Base-by-base conservation (phyloP, 106 monocot species). In the Dendrobium huoshanense region DNA sequence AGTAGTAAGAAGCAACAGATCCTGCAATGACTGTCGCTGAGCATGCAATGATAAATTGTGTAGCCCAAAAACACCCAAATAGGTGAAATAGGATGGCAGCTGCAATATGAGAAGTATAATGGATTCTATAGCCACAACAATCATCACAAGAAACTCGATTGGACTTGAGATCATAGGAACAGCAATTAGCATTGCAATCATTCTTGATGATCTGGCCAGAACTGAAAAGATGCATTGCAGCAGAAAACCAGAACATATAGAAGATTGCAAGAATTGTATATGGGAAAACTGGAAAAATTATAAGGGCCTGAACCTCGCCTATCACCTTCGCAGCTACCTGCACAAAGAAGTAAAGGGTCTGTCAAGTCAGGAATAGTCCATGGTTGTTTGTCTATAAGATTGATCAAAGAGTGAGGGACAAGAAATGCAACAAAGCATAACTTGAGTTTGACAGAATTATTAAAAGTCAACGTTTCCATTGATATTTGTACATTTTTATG, bases 321-420 rank as follows among this genome's bases (percentile, higher is more conserved):
- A 93, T 99, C 25, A 99, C 93, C 81, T 99, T 99, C 72, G 99
- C 99, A 78, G 99, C 99, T 79, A 99, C 99, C 99, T 99, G 86
- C 79, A 59, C 25, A 83, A 81, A 27, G 51, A 5, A 55, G 18
- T 1, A 55, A 55, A 40, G 1, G 24, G 40, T 78, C 67, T 77
- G 72, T 16, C 17, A 55, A 59, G 3, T 55, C 59, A 41, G 56
- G 29, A 77, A 7, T 6, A 18, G 41, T 11, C 73, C 6, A 58
- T 59, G 77, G 67, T 55, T 67, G 33, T 2, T 33, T 33, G 16
- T 16, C 3, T 64, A 80, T 4, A 72, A 33, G 51, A 51, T 80
- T 73, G 73, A 51, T 54, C 24, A 33, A 51, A 55, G 40, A 73
- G 9, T n/a, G 41, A 42, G 15, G 22, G 56, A n/a, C 1, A 64